Conservation (phyloP, 768 basidiomycete genomes). For the Rubroboletus satanas region DNA sequence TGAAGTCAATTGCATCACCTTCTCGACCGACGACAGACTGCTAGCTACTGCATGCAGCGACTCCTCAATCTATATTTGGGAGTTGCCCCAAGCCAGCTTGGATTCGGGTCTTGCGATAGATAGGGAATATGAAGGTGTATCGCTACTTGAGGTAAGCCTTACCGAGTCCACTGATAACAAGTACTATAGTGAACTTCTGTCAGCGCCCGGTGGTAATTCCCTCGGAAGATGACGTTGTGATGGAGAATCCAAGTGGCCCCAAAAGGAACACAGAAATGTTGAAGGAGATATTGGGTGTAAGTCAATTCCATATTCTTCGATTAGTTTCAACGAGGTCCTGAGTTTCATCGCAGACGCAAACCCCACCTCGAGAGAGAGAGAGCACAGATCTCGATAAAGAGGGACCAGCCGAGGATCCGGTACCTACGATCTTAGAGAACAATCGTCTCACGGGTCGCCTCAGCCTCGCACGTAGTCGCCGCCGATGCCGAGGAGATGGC, state of each 20-base stretch:
- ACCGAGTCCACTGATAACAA: background rate
- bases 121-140: constrained; percentile 17
- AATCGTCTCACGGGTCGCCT: constrained; percentile 6
- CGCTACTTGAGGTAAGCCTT: constrained; percentile 25
- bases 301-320: background rate
- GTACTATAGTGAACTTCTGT: constrained; percentile 4
- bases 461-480: constrained; percentile 2
- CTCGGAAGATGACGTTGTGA: background rate
- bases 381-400: constrained; percentile 8
- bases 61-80: constrained; percentile 30
- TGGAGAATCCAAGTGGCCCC: background rate
- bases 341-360: constrained; percentile 11
- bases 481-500: background rate
- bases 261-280: constrained; percentile 8
- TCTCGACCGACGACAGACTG: constrained; percentile 29
- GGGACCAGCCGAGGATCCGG: background rate
- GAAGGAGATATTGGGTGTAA: constrained; percentile 17
- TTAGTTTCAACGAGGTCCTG: background rate
- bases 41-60: constrained; percentile 33
- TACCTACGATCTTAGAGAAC: constrained; percentile 4
- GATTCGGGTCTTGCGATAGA: constrained; percentile 30
- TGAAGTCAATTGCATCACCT: constrained; percentile 29
- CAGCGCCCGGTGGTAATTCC: constrained; percentile 12
- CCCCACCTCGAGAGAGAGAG: background rate
- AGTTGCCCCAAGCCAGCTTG: constrained; percentile 26